Conservation (phyloP, 2,329 filamentous ascomycete species). For the Fusarium mundagurra region DNA sequence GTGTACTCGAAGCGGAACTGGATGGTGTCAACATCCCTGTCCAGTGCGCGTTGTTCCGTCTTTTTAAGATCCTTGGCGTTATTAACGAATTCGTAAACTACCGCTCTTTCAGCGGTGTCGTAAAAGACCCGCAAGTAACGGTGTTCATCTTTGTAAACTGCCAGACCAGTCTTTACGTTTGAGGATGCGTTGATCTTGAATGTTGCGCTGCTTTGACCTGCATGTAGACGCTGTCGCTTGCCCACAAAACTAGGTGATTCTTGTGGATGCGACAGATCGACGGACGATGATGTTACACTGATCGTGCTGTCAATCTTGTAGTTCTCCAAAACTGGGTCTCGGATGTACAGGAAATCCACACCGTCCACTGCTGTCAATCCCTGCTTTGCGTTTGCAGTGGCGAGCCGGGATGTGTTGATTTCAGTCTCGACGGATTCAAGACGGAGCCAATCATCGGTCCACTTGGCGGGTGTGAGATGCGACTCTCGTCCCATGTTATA, state of each 20-base stretch:
- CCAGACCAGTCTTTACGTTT: not conserved
- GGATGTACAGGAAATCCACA: conserved; percentile 6
- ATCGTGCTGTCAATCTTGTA: conserved; percentile 6
- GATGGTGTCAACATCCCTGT: not conserved
- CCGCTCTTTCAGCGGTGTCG: not conserved
- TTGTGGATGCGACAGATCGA: not conserved
- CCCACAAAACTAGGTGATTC: conserved; percentile 8
- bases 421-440: not conserved
- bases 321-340: not conserved
- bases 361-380: not conserved
- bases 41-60: not conserved
- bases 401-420: not conserved
- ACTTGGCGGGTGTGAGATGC: not conserved
- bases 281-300: not conserved
- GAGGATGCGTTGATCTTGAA: not conserved
- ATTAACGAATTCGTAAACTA: not conserved
- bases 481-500: conserved; percentile 16
- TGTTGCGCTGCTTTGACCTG: not conserved
- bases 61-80: not conserved
- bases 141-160: conserved; percentile 10
- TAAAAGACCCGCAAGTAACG: not conserved
- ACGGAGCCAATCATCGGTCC: conserved; percentile 3
- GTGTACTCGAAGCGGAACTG: conserved; percentile 8
- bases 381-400: not conserved
- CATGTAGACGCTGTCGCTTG: conserved; percentile 7